These are phyloP conservation scores for Termitomyces sp. DNA, from an alignment of 1,284 basidiomycete species.

Conservation along the genomic window DNA sequence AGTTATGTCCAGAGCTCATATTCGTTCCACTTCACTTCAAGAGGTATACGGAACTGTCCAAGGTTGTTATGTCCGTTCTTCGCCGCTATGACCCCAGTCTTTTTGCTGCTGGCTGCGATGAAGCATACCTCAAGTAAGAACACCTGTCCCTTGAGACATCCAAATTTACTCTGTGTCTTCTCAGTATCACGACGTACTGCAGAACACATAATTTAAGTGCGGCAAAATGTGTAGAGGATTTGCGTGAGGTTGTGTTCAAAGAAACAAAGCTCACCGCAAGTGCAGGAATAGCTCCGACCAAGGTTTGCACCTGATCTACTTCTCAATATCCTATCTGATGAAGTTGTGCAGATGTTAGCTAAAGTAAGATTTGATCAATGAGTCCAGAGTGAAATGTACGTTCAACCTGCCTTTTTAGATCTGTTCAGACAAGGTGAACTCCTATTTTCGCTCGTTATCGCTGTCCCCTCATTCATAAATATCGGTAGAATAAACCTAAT, in stretches of 20 bases:
- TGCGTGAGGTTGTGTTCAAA: conserved; percentile 66
- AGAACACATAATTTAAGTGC: conserved; percentile 57
- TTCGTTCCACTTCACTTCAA: conserved; percentile 62
- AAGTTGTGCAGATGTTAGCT: conserved; percentile 56
- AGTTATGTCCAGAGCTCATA: conserved; percentile 90
- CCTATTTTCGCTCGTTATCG: neutral
- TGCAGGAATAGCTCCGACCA: conserved; percentile 89
- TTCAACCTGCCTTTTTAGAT: conserved; percentile 49
- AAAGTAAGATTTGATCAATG: conserved; percentile 46
- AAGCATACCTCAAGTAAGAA: conserved; percentile 82
- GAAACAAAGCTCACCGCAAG: conserved; percentile 88
- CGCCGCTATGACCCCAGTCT: conserved; percentile 79
- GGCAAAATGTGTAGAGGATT: conserved; percentile 72
- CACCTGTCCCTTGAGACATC: conserved; percentile 1
- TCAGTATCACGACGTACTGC: conserved; percentile 77
- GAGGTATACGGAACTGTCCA: conserved; percentile 71
- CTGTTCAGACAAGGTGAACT: conserved; percentile 77
- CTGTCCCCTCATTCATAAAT: neutral
- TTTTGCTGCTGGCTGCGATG: conserved; percentile 79
- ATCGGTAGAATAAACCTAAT: conserved; percentile 82
- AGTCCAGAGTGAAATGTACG: neutral
- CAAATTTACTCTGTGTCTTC: conserved; percentile 3
- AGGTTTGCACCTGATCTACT: conserved; percentile 38
- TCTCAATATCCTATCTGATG: neutral
- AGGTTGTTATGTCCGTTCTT: conserved; percentile 64